phyloP scores from a whole-genome alignment of 306 rosid genomes.

The Dalbergia cultrata region DNA sequence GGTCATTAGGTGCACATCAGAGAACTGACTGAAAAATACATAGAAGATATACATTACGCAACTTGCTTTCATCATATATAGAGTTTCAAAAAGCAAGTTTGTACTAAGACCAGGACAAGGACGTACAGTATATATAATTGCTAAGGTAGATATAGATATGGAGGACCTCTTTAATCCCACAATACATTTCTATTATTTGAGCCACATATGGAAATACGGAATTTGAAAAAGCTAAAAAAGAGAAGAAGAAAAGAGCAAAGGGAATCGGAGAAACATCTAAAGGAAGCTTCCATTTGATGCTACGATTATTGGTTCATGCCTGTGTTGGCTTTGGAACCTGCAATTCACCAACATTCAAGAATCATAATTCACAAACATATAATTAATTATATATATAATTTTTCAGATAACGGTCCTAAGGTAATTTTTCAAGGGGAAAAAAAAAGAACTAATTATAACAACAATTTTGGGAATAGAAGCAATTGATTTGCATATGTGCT shows the following conservation, averaged over 20 bases:
- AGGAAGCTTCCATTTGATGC: constrained; percentile 46
- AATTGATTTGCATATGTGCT: not conserved
- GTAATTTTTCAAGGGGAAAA: too few species aligned
- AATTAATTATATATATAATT: not conserved
- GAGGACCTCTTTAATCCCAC: constrained; percentile 41
- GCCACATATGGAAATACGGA: constrained; percentile 5
- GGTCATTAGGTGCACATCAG: not conserved
- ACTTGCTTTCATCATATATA: constrained; percentile 18
- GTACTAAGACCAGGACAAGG: constrained; percentile 19
- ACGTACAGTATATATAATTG: constrained; percentile 27
- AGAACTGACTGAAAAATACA: not conserved
- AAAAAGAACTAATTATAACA: not conserved
- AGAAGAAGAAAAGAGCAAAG: constrained; percentile 5
- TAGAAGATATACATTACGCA: constrained; percentile 29
- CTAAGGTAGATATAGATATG: constrained; percentile 37
- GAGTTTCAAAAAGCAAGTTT: constrained; percentile 1
- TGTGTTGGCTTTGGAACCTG: constrained; percentile 66
- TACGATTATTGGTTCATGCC: constrained; percentile 26
- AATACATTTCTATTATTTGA: constrained; percentile 38
- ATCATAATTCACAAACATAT: not conserved
- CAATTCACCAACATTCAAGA: constrained; percentile 24
- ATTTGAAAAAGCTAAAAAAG: not conserved
- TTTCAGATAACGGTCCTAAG: too few species aligned
- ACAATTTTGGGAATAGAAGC: not conserved
- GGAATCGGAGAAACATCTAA: constrained; percentile 29